These are phyloP conservation scores for Saccharum officinarum DNA, from an alignment of 176 grass and related monocot genomes.

Conservation along the genomic window DNA sequence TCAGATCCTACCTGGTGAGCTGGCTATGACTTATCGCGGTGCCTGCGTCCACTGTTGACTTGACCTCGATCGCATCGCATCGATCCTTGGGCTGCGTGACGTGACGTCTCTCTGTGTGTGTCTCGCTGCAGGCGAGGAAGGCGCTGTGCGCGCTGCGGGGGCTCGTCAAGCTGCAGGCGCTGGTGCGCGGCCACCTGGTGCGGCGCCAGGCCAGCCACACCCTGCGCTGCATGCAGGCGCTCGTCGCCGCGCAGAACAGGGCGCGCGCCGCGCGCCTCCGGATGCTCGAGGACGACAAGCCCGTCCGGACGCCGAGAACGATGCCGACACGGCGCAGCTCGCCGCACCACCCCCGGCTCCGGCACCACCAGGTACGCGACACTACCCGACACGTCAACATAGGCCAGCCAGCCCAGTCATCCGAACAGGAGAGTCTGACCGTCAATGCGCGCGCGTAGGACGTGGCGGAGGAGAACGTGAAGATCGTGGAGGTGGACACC, in stretches of 20 bases:
- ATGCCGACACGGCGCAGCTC: constrained; percentile 33
- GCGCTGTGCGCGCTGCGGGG: constrained; percentile 77
- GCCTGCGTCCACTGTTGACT: background rate
- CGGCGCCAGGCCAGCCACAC: constrained; percentile 72
- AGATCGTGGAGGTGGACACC: constrained; percentile 83
- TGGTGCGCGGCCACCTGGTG: constrained; percentile 77
- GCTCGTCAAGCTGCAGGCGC: constrained; percentile 85
- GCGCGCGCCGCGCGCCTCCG: constrained; percentile 45
- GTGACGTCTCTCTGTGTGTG: background rate
- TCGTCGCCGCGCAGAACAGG: constrained; percentile 67
- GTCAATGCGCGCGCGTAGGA: background rate
- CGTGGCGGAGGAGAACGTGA: constrained; percentile 50
- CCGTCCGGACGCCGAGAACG: constrained; percentile 37
- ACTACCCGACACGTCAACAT: too few species aligned
- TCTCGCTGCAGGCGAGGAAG: constrained; percentile 65
- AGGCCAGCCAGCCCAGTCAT: too few species aligned
- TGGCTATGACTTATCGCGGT: background rate
- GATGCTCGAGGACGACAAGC: constrained; percentile 49
- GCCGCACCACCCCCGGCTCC: constrained; percentile 53
- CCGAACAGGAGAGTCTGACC: background rate
- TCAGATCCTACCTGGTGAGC: constrained; percentile 73
- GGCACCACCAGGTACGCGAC: constrained; percentile 39
- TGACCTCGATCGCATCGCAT: background rate
- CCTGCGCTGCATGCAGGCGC: constrained; percentile 81
- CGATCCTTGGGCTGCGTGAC: background rate